A percentile compares a stretch with the other conserved stretches of the same genome.
Evolutionary conservation across 495 filamentous ascomycete species (phyloP).

Genomic region (Aspergillus baeticus): DNA sequence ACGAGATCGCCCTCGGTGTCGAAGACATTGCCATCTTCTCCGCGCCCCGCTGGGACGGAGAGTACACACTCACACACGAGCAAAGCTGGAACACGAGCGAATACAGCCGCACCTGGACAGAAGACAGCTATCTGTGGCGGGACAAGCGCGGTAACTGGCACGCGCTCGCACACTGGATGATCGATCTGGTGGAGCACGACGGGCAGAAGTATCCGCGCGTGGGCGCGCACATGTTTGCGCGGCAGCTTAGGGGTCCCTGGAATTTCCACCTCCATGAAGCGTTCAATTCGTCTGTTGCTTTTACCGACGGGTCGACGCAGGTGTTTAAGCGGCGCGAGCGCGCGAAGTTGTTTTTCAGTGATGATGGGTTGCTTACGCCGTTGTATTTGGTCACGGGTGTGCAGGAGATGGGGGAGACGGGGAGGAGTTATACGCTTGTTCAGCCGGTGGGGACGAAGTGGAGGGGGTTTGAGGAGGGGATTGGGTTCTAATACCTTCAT

Average conservation of each 20-base stretch:
- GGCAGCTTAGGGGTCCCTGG: conserved; percentile 36
- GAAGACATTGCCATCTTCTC: conserved; percentile 10
- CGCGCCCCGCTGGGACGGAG: conserved; percentile 11
- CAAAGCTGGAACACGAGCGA: conserved; percentile 9
- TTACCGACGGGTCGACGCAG: conserved; percentile 29
- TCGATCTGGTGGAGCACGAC: conserved; percentile 29
- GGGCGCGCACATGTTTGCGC: conserved; percentile 35
- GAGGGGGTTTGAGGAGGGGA: neutral
- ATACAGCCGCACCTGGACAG: conserved; percentile 17
- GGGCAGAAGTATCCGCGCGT: conserved; percentile 31
- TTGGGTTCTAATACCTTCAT: neutral
- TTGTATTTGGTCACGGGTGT: conserved; percentile 37
- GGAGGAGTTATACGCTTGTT: conserved; percentile 27
- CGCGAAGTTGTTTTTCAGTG: conserved; percentile 40
- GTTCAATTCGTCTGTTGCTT: conserved; percentile 36
- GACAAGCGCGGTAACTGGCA: conserved; percentile 42
- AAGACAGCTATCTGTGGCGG: conserved; percentile 43
- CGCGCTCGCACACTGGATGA: conserved; percentile 35
- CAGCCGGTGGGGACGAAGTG: conserved; percentile 22
- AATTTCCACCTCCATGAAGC: conserved; percentile 32
- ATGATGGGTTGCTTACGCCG: conserved; percentile 37
- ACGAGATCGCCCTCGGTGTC: neutral
- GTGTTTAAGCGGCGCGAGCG: conserved; percentile 36
- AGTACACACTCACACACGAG: conserved; percentile 17
- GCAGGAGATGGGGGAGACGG: conserved; percentile 21